Evolutionary conservation across 192 early-diverging fungal species (phyloP), one percentile per base, ranked within the genome.

Genomic region (Coemansia sp.): DNA sequence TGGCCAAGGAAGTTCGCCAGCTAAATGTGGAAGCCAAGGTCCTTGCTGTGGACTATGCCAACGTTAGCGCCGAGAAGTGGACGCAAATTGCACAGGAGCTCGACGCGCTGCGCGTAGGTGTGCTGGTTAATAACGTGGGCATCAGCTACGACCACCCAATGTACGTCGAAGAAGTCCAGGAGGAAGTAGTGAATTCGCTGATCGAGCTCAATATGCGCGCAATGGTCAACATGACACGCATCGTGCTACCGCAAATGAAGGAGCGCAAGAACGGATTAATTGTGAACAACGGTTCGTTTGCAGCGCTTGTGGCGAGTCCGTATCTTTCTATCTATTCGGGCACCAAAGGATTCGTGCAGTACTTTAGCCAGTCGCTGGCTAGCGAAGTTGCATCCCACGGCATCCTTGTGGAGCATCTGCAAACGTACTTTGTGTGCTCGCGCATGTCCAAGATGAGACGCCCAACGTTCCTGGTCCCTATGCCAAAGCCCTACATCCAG

Each of bases 401-500:
- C 43, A 85, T 99, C 25, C 78, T 89, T 25, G 95, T 99, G 30
- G 88, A 99, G 85, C 89, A 94, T 80, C 66, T 97, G 66, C 96
- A 95, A 72, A 94, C 94, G 25, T 97, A 93, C 82, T 99, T 97
- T 90, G 95, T 99, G 67, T 87, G 89, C 56, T 92, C 97, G 12
- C 85, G 87, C 53, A 97, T 99, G 97, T 90, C 89, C 62, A 97
- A 97, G 84, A 95, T 97, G 57, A 77, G 92, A 46, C 86, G 84
- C 63, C 81, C 94, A n/a, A 85, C 76, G n/a, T 87, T 88, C 55
- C 58, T 92, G 45, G 89, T 94, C 29, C 96, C 96, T 8, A 76
- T 88, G 64, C 86, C 95, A 25, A 87, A 87, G 63, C 82, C 84
- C 21, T 98, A 93, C 79, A 94, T 95, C 42, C 66, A 77, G 23